A percentile compares a stretch with the other conserved stretches of the same genome.
Conservation (phyloP, 306 rosid genomes). For the Prunus mume region DNA sequence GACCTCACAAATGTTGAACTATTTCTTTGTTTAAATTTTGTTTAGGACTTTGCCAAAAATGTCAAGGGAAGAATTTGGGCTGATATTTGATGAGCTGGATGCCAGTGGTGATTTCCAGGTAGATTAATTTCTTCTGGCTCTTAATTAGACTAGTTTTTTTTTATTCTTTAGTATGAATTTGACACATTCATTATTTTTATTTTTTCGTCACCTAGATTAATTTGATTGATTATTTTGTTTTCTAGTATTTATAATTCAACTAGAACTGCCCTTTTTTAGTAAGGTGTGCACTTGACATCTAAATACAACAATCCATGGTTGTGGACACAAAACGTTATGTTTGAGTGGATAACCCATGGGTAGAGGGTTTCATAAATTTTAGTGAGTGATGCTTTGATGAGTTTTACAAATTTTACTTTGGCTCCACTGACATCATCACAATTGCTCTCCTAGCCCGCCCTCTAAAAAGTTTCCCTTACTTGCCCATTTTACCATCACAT, state of each 20-base stretch:
- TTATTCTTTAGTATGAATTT: not conserved
- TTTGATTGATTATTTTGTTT: not conserved
- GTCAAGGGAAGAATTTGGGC: conserved; percentile 73
- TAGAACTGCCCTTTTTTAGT: not conserved
- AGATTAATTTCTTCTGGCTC: conserved; percentile 7
- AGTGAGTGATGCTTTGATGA: not conserved
- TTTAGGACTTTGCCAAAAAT: conserved; percentile 82
- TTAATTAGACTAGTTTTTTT: not conserved
- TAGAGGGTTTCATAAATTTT: not conserved
- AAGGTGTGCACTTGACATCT: not conserved
- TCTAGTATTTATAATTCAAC: too few species aligned
- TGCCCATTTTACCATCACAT: not conserved
- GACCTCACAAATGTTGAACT: conserved; percentile 27
- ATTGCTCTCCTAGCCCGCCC: not conserved
- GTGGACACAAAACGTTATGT: not conserved
- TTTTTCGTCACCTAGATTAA: not conserved
- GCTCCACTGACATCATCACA: not conserved
- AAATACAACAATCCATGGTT: not conserved
- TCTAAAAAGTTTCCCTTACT: not conserved
- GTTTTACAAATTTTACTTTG: not conserved
- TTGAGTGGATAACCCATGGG: not conserved
- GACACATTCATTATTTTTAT: not conserved
- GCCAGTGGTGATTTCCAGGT: conserved; percentile 85
- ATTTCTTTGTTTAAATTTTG: conserved; percentile 18
- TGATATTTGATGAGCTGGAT: conserved; percentile 92